These are phyloP conservation scores for Vicia sativa DNA, from an alignment of 306 rosid genomes.

Conservation along the genomic window DNA sequence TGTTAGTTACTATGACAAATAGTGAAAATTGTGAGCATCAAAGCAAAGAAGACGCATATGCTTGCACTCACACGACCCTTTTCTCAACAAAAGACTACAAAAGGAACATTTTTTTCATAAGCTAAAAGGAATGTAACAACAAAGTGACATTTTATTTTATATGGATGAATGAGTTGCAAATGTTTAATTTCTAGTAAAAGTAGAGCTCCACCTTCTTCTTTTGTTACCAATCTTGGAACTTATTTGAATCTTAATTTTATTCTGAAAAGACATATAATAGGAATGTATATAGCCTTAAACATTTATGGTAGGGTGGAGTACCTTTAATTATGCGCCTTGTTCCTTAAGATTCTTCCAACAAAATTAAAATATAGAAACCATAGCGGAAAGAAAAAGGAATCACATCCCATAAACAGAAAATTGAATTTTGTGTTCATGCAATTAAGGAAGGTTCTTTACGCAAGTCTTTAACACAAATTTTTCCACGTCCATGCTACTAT, in stretches of 20 bases:
- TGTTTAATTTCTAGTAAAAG: slow-evolving; percentile 38
- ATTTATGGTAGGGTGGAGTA: slow-evolving; percentile 41
- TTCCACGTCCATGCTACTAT: slow-evolving; percentile 12
- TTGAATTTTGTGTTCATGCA: slow-evolving; percentile 34
- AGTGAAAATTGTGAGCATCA: neutral
- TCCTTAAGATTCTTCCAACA: slow-evolving; percentile 38
- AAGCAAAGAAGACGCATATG: neutral
- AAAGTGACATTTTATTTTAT: slow-evolving; percentile 5
- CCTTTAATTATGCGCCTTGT: slow-evolving; percentile 48
- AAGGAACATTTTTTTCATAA: slow-evolving; percentile 10
- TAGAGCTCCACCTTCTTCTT: slow-evolving; percentile 38
- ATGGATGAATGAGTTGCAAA: slow-evolving; percentile 3
- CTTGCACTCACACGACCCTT: slow-evolving; percentile 19
- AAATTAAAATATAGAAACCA: slow-evolving; percentile 20
- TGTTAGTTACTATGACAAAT: neutral
- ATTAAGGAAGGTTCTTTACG: slow-evolving; percentile 53
- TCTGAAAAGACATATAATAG: slow-evolving; percentile 49
- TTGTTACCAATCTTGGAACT: slow-evolving; percentile 41
- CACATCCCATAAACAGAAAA: slow-evolving; percentile 31
- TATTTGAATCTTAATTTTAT: slow-evolving; percentile 43
- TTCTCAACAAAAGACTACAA: slow-evolving; percentile 25
- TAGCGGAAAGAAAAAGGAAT: slow-evolving; percentile 28
- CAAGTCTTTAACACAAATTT: slow-evolving; percentile 38
- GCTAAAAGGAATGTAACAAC: neutral
- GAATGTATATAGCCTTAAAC: slow-evolving; percentile 35